Conservation (phyloP, 2,329 filamentous ascomycete genomes). For the Sclerotinia glacialis region DNA sequence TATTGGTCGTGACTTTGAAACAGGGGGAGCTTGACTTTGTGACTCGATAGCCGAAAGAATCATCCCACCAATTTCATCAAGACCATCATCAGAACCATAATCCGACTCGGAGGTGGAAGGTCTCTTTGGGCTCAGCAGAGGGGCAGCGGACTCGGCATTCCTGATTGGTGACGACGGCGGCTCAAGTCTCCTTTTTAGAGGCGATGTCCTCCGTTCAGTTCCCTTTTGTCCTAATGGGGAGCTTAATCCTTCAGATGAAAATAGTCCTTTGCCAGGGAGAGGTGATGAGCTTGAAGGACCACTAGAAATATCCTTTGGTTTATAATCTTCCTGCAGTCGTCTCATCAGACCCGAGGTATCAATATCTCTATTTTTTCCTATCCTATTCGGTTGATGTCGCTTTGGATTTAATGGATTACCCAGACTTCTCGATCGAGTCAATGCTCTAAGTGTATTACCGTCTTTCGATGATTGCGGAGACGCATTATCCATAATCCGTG, state of each 20-base stretch:
- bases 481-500: conserved; percentile 66
- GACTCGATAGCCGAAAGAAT: conserved; percentile 21
- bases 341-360: conserved; percentile 57
- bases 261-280: conserved; percentile 8
- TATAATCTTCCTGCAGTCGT: conserved; percentile 55
- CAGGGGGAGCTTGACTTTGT: conserved; percentile 7
- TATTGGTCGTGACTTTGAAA: conserved; percentile 1
- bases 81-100: conserved; percentile 22
- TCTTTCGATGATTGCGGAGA: conserved; percentile 60
- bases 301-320: conserved; percentile 34
- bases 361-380: conserved; percentile 40
- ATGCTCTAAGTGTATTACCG: conserved; percentile 30
- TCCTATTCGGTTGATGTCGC: conserved; percentile 68
- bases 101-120: conserved; percentile 14
- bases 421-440: conserved; percentile 19
- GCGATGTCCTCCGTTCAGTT: conserved; percentile 8
- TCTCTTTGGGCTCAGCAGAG: neutral
- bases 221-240: conserved; percentile 9
- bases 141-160: neutral
- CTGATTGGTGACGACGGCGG: conserved; percentile 1
- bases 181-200: conserved; percentile 5
- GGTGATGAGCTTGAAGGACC: conserved; percentile 44
- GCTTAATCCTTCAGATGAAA: conserved; percentile 8
- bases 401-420: conserved; percentile 41
- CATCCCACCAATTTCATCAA: conserved; percentile 19